Conservation (phyloP, 495 filamentous ascomycete genomes). For the Friedmanniomyces simplex region DNA sequence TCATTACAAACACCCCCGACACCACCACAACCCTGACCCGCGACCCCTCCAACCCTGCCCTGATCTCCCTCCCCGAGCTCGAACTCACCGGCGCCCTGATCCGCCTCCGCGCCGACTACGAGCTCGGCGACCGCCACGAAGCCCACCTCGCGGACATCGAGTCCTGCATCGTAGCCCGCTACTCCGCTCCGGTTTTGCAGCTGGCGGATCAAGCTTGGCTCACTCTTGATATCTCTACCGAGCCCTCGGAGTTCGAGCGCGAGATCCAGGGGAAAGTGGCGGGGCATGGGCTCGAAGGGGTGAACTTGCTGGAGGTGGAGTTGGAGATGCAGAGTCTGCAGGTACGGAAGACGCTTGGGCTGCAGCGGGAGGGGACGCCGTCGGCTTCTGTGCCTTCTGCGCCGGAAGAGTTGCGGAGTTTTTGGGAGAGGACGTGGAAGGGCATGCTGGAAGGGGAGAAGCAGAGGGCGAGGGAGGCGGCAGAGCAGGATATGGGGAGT, state of each 20-base stretch:
- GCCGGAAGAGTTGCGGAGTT: not conserved
- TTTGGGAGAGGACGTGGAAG: not conserved
- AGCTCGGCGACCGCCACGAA: not conserved
- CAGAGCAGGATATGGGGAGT: not conserved
- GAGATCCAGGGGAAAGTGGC: not conserved
- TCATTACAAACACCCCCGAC: not conserved
- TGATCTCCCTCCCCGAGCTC: not conserved
- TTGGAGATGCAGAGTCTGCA: not conserved
- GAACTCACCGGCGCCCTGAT: not conserved
- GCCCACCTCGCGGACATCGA: not conserved
- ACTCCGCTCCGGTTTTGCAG: not conserved
- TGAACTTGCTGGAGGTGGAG: slow-evolving; percentile 3
- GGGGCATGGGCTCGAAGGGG: not conserved
- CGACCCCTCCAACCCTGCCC: not conserved
- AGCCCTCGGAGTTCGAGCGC: not conserved
- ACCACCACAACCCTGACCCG: not conserved
- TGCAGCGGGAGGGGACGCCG: not conserved
- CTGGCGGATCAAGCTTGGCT: slow-evolving; percentile 3
- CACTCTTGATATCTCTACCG: not conserved
- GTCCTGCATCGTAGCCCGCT: not conserved
- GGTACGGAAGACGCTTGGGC: not conserved
- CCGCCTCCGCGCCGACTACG: not conserved
- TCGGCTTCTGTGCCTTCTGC: not conserved
- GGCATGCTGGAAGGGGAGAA: not conserved
- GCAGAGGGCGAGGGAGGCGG: not conserved